phyloP scores from a whole-genome alignment of 176 grass and related monocot species.

The Musa schizocarpa region DNA sequence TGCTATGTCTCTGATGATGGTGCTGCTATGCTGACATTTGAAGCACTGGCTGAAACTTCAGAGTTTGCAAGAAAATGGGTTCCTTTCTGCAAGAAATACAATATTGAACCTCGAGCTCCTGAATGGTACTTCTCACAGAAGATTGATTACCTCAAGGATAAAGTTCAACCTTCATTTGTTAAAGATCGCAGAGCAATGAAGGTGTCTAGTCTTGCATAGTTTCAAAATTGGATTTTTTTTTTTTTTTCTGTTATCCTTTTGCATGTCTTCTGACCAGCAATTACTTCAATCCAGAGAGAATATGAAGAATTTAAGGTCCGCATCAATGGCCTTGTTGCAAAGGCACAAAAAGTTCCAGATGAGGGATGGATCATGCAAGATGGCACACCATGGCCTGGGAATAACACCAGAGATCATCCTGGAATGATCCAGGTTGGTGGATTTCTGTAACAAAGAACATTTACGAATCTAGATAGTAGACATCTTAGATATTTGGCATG shows the following conservation, averaged over 20 bases:
- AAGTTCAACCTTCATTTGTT: conserved; percentile 77
- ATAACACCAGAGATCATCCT: conserved; percentile 99
- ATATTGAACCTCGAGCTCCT: conserved; percentile 85
- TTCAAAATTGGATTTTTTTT: conserved; percentile 2
- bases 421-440: conserved; percentile 89
- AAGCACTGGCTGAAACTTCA: conserved; percentile 88
- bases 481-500: background rate
- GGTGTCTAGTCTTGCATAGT: conserved; percentile 38
- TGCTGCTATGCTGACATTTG: conserved; percentile 89
- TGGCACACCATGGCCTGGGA: conserved; percentile 97
- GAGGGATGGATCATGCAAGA: conserved; percentile 99
- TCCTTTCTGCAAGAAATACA: conserved; percentile 91
- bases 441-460: conserved; percentile 8
- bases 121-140: conserved; percentile 93
- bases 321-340: conserved; percentile 78
- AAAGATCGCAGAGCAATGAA: conserved; percentile 99
- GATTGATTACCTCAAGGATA: conserved; percentile 98
- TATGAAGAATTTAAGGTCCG: conserved; percentile 99
- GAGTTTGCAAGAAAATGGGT: conserved; percentile 99
- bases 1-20: conserved; percentile 99
- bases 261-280: conserved; percentile 11
- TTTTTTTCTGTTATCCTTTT: conserved; percentile 2
- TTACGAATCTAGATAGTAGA: background rate
- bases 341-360: conserved; percentile 93
- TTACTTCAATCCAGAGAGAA: conserved; percentile 63